Conservation (phyloP, 177 flowering plant genomes). For the Vitis hybrid region DNA sequence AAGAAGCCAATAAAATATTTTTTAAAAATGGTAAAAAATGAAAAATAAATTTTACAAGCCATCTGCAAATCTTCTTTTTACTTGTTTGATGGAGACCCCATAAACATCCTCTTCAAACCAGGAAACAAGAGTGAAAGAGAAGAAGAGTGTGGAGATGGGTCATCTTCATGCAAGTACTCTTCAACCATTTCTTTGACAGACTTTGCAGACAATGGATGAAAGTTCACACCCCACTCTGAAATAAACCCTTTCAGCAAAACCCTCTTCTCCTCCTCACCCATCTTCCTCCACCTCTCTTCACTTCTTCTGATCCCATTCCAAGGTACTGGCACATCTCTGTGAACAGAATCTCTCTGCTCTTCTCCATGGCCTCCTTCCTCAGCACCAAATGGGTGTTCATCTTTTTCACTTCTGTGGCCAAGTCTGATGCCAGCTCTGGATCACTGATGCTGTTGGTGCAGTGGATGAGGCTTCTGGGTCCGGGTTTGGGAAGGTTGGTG, state of each 20-base stretch:
- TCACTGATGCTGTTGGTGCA: constrained; percentile 40
- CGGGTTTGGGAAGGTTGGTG: constrained; percentile 2
- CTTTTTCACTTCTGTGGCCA: constrained; percentile 44
- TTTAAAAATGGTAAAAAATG: too few relatives aligned
- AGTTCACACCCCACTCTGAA: constrained; percentile 58
- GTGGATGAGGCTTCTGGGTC: constrained; percentile 16
- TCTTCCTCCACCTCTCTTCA: constrained; percentile 51
- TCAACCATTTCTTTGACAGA: constrained; percentile 75
- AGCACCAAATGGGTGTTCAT: constrained; percentile 30
- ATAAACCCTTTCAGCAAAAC: constrained; percentile 56
- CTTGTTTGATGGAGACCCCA: constrained; percentile 19
- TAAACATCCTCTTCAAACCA: constrained; percentile 23
- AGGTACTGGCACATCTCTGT: constrained; percentile 44
- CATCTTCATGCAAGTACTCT: constrained; percentile 40
- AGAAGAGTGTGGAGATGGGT: constrained; percentile 16
- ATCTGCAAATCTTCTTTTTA: not conserved
- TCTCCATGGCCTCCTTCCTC: constrained; percentile 62
- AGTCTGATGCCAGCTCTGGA: constrained; percentile 42
- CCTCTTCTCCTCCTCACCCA: constrained; percentile 59
- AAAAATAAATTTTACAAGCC: not conserved
- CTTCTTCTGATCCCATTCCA: constrained; percentile 37
- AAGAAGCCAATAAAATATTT: too few relatives aligned
- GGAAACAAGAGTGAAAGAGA: constrained; percentile 17
- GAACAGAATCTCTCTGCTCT: constrained; percentile 61
- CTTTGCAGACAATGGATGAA: constrained; percentile 73